Evolutionary conservation across 805 yeast genomes (phyloP), one percentile per base, ranked within the genome.

Genomic region (Wickerhamomyces bovis): DNA sequence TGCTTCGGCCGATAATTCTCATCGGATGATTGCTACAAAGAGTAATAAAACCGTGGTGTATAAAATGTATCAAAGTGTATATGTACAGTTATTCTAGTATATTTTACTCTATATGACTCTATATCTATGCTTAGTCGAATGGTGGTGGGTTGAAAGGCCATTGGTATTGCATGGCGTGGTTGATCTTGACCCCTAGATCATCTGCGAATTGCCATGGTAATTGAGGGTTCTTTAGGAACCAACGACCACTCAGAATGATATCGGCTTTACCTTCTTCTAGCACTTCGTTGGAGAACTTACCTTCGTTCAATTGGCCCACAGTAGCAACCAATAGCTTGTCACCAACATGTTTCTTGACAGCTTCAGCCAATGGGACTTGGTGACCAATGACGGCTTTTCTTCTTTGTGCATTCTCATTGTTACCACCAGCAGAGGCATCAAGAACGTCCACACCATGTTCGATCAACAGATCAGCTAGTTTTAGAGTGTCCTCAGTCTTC

Each of bases 361-460:
- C 65, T 46, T 55, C 58, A 7, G 83, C 74, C 42, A 61, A 58
- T 18, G 65, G 69, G 4, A 64, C 64, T 50, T 74, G 76, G 47
- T 61, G 51, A 2, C 72, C 74, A 3, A 45, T 47, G 16, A 16
- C 12, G 5, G 40, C 39, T n/a, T 26, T 20, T 19, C 57, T 45
- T 54, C 69, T 54, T 21, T 48, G 55, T 47, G 62, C 66, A 39
- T 61, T 53, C 39, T 60, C 49, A 51, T 62, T 63, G 55, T 69
- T 70, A 41, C 81, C 81, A 48, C 83, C 84, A 8, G 78, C 65
- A 1, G 83, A 77, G 39, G 75, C 68, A 55, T 81, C 85, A 33
- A 80, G 51, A 16, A 79, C 61, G 48, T 76, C 78, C 41, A 80
- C 69, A 10, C 78, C 80, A 43, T 61, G 65, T 20, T 69, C 66